Evolutionary conservation across 192 early-diverging fungal species (phyloP).

Genomic region (Lobosporangium transversale): DNA sequence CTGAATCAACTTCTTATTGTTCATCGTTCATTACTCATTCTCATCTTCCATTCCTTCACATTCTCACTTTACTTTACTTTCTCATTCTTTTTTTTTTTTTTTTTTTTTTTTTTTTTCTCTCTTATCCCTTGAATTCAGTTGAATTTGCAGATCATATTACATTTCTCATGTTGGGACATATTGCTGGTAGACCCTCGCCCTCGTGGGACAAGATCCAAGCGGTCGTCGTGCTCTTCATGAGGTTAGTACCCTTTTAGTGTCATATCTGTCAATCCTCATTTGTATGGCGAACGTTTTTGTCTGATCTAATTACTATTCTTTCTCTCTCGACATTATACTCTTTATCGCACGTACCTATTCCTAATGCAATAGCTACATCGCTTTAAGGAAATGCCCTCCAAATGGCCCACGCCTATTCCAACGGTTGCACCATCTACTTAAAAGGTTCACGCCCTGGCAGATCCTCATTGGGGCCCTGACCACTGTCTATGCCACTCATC

Average conservation of each 20-base stretch:
- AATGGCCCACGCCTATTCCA: conserved; percentile 34
- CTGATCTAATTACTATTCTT: neutral
- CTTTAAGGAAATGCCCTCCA: conserved; percentile 28
- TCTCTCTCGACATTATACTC: neutral
- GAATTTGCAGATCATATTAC: neutral
- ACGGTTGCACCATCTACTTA: conserved; percentile 22
- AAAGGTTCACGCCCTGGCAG: conserved; percentile 34
- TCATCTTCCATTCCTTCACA: conserved; percentile 1
- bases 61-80: neutral
- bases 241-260: conserved; percentile 38
- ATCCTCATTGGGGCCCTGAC: conserved; percentile 47
- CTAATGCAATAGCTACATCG: conserved; percentile 14
- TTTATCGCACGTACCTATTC: neutral
- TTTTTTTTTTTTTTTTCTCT: neutral
- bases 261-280: neutral
- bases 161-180: conserved; percentile 86
- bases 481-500: conserved; percentile 40
- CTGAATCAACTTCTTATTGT: neutral
- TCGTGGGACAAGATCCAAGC: conserved; percentile 86
- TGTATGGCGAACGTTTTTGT: too few species aligned
- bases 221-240: conserved; percentile 63
- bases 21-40: neutral
- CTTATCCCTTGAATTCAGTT: neutral
- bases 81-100: neutral
- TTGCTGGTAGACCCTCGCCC: conserved; percentile 89